These are phyloP conservation scores for Chamaecyparis obtusa DNA, from an alignment of 75 land plant species.

Conservation along the genomic window DNA sequence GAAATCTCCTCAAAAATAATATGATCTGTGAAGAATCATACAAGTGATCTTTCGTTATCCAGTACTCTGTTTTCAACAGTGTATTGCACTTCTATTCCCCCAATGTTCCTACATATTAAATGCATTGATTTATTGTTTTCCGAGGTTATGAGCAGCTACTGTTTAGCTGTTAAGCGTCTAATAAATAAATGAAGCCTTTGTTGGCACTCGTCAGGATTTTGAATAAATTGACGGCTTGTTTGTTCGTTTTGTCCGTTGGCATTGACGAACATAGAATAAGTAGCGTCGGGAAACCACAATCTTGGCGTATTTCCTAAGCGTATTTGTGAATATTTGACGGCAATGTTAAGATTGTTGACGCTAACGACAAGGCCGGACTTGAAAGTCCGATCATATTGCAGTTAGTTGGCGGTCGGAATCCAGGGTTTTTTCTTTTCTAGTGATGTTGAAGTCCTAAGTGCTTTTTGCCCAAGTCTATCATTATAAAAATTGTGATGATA, in stretches of 20 bases:
- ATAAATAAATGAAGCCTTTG: background rate
- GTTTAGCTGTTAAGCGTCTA: background rate
- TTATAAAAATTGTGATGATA: background rate
- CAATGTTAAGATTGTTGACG: background rate
- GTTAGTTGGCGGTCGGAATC: slow-evolving; percentile 1
- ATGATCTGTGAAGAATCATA: background rate
- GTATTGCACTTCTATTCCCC: background rate
- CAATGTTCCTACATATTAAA: background rate
- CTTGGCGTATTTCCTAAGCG: background rate
- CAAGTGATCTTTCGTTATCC: background rate
- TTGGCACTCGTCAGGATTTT: background rate
- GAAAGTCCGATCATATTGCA: background rate
- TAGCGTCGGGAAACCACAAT: background rate
- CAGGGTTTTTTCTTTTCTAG: background rate
- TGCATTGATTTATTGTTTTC: background rate
- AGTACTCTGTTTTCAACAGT: background rate
- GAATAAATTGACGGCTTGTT: background rate
- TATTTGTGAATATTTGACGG: background rate
- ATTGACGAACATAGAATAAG: background rate
- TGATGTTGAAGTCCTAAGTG: background rate
- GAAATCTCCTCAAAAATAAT: background rate
- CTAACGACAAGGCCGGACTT: background rate
- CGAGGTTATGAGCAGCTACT: background rate
- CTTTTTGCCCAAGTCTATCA: background rate
- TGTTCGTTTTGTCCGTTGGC: background rate